A percentile compares a stretch with the other conserved stretches of the same genome.
phyloP scores from a whole-genome alignment of 768 basidiomycete genomes.

The Psilocybe cubensis region DNA sequence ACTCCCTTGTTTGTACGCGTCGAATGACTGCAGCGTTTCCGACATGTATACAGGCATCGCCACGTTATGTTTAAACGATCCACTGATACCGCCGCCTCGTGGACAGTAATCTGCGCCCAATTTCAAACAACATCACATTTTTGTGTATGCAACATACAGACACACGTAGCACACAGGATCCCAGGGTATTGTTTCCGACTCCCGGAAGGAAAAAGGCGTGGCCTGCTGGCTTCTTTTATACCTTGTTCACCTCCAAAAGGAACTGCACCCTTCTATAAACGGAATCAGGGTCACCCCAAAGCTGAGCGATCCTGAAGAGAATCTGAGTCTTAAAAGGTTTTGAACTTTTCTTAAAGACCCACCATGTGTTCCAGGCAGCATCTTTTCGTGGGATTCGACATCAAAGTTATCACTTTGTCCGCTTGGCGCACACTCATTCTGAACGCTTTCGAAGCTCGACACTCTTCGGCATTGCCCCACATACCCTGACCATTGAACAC shows the following conservation, averaged over 20 bases:
- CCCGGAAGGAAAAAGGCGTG: slow-evolving; percentile 14
- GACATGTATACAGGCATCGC: background rate
- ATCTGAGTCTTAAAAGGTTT: slow-evolving; percentile 17
- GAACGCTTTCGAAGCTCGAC: background rate
- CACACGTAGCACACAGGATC: slow-evolving; percentile 8
- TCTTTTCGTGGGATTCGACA: slow-evolving; percentile 22
- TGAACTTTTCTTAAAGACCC: slow-evolving; percentile 16
- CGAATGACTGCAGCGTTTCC: slow-evolving; percentile 1
- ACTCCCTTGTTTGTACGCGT: too few species aligned
- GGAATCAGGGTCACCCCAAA: slow-evolving; percentile 18
- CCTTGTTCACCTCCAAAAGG: slow-evolving; percentile 17
- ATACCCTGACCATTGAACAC: background rate
- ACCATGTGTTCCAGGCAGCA: slow-evolving; percentile 16
- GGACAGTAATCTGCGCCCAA: slow-evolving; percentile 12
- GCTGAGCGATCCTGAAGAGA: slow-evolving; percentile 27
- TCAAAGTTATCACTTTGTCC: slow-evolving; percentile 11
- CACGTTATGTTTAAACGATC: slow-evolving; percentile 12
- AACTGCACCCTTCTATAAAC: slow-evolving; percentile 19
- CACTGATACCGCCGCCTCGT: slow-evolving; percentile 17
- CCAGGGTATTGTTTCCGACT: slow-evolving; percentile 15
- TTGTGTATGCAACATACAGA: slow-evolving; percentile 10
- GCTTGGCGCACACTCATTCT: slow-evolving; percentile 6
- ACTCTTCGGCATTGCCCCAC: slow-evolving; percentile 7
- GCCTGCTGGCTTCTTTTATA: slow-evolving; percentile 18
- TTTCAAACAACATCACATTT: slow-evolving; percentile 12